Evolutionary conservation across 345 rosid genomes (phyloP).

Genomic region (Durio zibethinus): DNA sequence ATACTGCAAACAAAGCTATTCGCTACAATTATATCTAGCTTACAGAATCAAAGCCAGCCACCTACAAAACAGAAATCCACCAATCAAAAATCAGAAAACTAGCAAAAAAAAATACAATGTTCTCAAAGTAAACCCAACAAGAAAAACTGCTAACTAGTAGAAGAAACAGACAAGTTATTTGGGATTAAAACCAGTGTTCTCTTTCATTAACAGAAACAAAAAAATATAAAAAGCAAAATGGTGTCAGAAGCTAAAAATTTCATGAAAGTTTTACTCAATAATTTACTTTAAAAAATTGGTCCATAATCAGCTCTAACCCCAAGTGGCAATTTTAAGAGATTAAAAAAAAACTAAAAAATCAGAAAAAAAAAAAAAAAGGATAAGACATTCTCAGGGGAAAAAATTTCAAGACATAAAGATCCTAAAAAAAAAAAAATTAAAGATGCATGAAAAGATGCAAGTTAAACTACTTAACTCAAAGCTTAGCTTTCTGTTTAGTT

Average conservation of each 20-base stretch:
- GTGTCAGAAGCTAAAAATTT: neutral
- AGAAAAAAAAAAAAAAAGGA: neutral
- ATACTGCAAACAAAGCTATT: constrained; percentile 8
- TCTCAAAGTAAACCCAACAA: neutral
- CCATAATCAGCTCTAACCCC: neutral
- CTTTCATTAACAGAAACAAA: neutral
- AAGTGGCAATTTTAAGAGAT: neutral
- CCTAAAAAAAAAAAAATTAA: no score
- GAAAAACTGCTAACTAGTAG: neutral
- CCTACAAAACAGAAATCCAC: constrained; percentile 25
- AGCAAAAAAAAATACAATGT: neutral
- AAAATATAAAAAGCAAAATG: neutral
- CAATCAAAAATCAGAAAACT: constrained; percentile 3
- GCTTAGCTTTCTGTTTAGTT: neutral
- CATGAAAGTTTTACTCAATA: neutral
- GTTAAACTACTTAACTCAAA: neutral
- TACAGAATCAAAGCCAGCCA: constrained; percentile 21
- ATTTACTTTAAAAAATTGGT: neutral
- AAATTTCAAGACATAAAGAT: neutral
- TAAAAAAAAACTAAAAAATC: neutral
- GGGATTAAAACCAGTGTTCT: neutral
- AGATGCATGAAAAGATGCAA: neutral
- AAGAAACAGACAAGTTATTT: neutral
- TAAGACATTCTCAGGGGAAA: neutral
- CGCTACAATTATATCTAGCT: neutral